Evolutionary conservation across 1,284 basidiomycete genomes (phyloP).

Genomic region (Hymenochaete sp.): DNA sequence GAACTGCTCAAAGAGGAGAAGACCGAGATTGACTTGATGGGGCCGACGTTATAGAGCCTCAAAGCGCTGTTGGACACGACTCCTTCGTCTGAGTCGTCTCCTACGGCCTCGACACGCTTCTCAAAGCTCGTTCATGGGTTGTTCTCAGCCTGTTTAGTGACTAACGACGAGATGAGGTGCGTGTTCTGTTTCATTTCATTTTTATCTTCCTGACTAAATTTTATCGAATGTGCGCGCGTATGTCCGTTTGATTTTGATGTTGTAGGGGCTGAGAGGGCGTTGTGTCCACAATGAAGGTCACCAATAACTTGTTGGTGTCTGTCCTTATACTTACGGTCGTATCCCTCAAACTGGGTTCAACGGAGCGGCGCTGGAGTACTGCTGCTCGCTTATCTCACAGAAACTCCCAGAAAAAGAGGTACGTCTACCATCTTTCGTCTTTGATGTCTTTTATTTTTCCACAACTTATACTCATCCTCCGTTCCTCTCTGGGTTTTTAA

Average conservation of each 20-base stretch:
- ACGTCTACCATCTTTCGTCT: conserved; percentile 19
- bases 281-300: conserved; percentile 76
- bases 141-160: conserved; percentile 75
- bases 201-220: no score
- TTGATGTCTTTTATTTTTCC: no score
- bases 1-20: conserved; percentile 82
- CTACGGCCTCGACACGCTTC: conserved; percentile 31
- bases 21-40: conserved; percentile 67
- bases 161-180: conserved; percentile 88
- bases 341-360: conserved; percentile 64
- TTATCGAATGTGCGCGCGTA: no score
- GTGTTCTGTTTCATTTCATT: no score
- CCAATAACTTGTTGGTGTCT: conserved; percentile 82
- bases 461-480: no score
- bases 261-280: conserved; percentile 73
- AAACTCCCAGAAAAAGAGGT: conserved; percentile 70
- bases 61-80: conserved; percentile 65
- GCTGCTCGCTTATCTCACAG: conserved; percentile 77
- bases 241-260: background rate
- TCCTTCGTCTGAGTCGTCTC: no score
- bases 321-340: conserved; percentile 82
- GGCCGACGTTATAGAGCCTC: conserved; percentile 70
- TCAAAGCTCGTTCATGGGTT: conserved; percentile 74
- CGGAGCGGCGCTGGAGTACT: conserved; percentile 73
- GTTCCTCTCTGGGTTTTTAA: no score